These are phyloP conservation scores for Schwanniomyces pseudopolymorphus DNA, from an alignment of 805 yeast genomes.

Conservation along the genomic window DNA sequence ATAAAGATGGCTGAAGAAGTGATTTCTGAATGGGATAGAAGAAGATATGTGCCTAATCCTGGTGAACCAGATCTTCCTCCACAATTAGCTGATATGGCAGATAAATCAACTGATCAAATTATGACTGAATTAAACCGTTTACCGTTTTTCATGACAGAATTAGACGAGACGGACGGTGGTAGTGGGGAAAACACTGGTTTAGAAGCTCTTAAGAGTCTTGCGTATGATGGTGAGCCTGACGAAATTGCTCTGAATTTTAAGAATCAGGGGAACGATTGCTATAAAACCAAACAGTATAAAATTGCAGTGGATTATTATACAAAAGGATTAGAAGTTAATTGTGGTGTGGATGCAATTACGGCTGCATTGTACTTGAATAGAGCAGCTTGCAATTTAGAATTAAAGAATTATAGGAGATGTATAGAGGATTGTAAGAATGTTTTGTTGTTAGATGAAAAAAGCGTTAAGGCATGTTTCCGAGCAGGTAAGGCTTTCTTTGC, in stretches of 20 bases:
- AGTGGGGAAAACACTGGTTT: conserved; percentile 73
- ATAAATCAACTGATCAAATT: conserved; percentile 73
- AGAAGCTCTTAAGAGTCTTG: conserved; percentile 88
- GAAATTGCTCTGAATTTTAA: conserved; percentile 89
- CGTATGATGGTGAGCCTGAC: conserved; percentile 93
- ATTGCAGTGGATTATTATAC: conserved; percentile 79
- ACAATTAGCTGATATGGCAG: conserved; percentile 62
- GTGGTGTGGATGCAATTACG: conserved; percentile 54
- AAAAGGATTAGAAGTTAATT: conserved; percentile 72
- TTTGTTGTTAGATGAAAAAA: conserved; percentile 61
- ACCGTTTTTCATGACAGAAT: conserved; percentile 92
- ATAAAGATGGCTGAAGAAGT: conserved; percentile 13
- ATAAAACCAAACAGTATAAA: conserved; percentile 64
- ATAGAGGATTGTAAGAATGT: conserved; percentile 83
- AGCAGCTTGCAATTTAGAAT: conserved; percentile 88
- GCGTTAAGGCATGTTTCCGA: conserved; percentile 81
- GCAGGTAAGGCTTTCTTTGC: conserved; percentile 78
- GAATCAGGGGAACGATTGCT: conserved; percentile 89
- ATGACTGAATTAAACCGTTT: conserved; percentile 73
- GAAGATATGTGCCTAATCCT: conserved; percentile 40
- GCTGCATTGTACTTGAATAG: conserved; percentile 73
- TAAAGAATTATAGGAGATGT: conserved; percentile 81
- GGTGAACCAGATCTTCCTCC: conserved; percentile 82
- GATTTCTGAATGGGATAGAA: conserved; percentile 43
- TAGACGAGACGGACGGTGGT: conserved; percentile 73